A percentile compares a stretch with the other conserved stretches of the same genome.
phyloP scores from a whole-genome alignment of 495 filamentous ascomycete species.

The Xylaria scruposa region DNA sequence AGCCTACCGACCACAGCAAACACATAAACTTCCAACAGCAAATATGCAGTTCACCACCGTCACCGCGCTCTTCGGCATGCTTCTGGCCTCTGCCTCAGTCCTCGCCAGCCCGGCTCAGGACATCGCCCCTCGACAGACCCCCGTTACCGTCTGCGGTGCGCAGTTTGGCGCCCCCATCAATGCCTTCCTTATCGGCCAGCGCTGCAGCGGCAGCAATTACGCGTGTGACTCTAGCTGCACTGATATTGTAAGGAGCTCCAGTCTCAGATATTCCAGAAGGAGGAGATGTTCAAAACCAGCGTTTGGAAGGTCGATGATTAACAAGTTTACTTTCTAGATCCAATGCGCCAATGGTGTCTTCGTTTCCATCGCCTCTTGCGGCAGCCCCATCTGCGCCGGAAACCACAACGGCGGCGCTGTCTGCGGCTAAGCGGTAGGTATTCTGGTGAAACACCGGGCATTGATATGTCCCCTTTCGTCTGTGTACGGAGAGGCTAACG shows the following conservation, averaged over 20 bases:
- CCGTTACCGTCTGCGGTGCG: conserved; percentile 12
- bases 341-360: conserved; percentile 23
- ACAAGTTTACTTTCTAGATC: conserved; percentile 6
- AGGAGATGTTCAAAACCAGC: not conserved
- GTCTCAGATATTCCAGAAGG: not conserved
- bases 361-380: conserved; percentile 23
- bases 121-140: not conserved
- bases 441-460: no score
- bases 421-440: conserved; percentile 17
- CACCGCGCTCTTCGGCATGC: conserved; percentile 19
- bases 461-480: not conserved
- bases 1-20: not conserved
- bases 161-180: conserved; percentile 21
- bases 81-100: conserved; percentile 20
- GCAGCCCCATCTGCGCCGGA: conserved; percentile 17
- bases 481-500: not conserved
- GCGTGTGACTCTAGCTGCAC: conserved; percentile 19
- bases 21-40: conserved; percentile 1
- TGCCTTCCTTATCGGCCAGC: conserved; percentile 14
- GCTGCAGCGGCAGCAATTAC: conserved; percentile 11
- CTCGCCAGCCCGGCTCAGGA: conserved; percentile 15
- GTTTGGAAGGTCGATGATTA: not conserved
- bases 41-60: conserved; percentile 23
- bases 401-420: conserved; percentile 22
- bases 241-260: conserved; percentile 15